Conservation (phyloP, 2,329 filamentous ascomycete genomes). For the Phialophora expanda region DNA sequence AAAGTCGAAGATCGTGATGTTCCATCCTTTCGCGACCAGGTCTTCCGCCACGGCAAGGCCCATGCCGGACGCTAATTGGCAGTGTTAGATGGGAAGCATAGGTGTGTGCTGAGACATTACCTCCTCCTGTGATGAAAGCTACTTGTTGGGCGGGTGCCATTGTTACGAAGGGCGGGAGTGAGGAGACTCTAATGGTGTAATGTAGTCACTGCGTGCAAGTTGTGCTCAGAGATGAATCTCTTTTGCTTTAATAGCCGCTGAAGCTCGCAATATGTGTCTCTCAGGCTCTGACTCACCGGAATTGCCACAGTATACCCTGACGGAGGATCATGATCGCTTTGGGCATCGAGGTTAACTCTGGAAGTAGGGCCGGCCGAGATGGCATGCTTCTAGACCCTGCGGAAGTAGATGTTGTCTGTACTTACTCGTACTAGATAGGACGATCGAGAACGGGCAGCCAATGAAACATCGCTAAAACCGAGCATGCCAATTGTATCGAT, state of each 20-base stretch:
- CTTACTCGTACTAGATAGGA: no score
- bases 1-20: constrained; percentile 5
- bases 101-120: neutral
- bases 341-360: neutral
- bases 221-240: neutral
- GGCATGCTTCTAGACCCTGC: neutral
- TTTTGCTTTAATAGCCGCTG: neutral
- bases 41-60: constrained; percentile 12
- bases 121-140: constrained; percentile 5
- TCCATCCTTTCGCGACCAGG: constrained; percentile 4
- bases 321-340: neutral
- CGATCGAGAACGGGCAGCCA: neutral
- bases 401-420: neutral
- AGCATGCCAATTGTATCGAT: constrained; percentile 4
- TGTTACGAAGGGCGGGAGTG: neutral
- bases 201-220: neutral
- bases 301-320: neutral
- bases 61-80: constrained; percentile 6
- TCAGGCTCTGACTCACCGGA: neutral
- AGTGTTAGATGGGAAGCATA: neutral
- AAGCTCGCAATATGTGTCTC: neutral
- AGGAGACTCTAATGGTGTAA: neutral
- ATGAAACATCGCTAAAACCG: neutral
- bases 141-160: neutral
- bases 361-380: neutral